These are phyloP conservation scores for Pugionium dolabratum DNA, from an alignment of 345 rosid genomes.

Conservation along the genomic window DNA sequence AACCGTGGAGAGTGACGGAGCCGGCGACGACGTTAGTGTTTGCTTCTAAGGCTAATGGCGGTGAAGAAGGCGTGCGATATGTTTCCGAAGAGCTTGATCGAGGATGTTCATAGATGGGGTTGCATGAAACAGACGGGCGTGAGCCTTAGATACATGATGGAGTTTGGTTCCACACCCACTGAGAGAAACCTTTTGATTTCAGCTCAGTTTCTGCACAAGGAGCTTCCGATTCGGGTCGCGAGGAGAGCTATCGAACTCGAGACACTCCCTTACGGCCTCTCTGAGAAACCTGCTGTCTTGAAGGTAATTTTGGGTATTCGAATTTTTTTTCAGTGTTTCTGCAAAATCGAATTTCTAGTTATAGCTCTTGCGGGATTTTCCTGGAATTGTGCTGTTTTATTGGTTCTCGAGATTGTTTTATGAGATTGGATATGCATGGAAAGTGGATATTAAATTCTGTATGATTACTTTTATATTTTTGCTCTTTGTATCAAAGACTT, in stretches of 20 bases:
- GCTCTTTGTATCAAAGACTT: no score
- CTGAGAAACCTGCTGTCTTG: slow-evolving; percentile 72
- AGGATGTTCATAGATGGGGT: slow-evolving; percentile 80
- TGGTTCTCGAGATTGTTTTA: not conserved
- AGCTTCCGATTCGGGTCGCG: slow-evolving; percentile 80
- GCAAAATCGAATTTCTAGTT: not conserved
- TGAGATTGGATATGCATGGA: slow-evolving; percentile 4
- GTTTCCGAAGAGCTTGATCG: slow-evolving; percentile 64
- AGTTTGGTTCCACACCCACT: slow-evolving; percentile 76
- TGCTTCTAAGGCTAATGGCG: slow-evolving; percentile 51
- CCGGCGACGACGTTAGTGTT: slow-evolving; percentile 9
- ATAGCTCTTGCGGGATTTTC: not conserved
- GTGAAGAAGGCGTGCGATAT: slow-evolving; percentile 62
- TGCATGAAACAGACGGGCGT: slow-evolving; percentile 94
- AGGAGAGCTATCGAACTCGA: slow-evolving; percentile 83
- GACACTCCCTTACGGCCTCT: slow-evolving; percentile 79
- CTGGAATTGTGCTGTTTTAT: not conserved
- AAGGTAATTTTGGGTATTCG: slow-evolving; percentile 47
- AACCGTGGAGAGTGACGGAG: slow-evolving; percentile 27
- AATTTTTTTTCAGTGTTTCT: not conserved
- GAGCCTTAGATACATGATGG: slow-evolving; percentile 92
- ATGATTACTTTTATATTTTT: not conserved
- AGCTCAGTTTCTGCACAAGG: slow-evolving; percentile 89
- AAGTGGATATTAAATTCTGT: not conserved
- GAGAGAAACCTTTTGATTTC: slow-evolving; percentile 66